Evolutionary conservation across 192 early-diverging fungal species (phyloP).

Genomic region (Rhizoclosmatium sp.): DNA sequence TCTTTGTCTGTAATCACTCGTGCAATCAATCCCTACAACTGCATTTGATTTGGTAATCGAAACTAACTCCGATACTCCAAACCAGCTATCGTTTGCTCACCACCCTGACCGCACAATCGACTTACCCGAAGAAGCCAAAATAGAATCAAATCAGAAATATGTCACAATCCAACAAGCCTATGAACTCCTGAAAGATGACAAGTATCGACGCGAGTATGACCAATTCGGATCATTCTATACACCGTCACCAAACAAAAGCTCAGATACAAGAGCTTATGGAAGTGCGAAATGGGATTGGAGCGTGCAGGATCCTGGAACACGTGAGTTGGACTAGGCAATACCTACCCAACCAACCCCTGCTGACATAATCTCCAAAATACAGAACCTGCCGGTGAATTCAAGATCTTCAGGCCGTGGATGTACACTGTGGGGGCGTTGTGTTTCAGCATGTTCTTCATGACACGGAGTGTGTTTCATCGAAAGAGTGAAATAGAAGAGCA

Average conservation of each 20-base stretch:
- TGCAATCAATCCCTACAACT: background rate
- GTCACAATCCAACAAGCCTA: conserved; percentile 20
- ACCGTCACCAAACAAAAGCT: background rate
- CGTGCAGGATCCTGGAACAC: background rate
- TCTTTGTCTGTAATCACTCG: background rate
- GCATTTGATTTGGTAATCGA: background rate
- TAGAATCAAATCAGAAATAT: background rate
- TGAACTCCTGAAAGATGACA: conserved; percentile 12
- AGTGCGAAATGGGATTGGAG: background rate
- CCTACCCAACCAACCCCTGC: background rate
- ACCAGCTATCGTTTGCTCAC: conserved; percentile 12
- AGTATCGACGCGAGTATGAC: conserved; percentile 9
- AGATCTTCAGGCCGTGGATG: conserved; percentile 20
- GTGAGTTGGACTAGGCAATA: background rate
- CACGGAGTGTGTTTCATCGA: background rate
- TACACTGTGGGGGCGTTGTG: background rate
- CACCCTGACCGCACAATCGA: conserved; percentile 13
- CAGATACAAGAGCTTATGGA: background rate
- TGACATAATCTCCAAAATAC: background rate
- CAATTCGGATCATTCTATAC: background rate
- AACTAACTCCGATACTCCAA: background rate
- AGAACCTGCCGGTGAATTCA: conserved; percentile 16
- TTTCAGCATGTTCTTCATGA: background rate
- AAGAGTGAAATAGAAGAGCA: background rate
- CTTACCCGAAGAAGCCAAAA: background rate